Evolutionary conservation across 495 filamentous ascomycete genomes (phyloP).

Genomic region (Endocarpon pusillum): DNA sequence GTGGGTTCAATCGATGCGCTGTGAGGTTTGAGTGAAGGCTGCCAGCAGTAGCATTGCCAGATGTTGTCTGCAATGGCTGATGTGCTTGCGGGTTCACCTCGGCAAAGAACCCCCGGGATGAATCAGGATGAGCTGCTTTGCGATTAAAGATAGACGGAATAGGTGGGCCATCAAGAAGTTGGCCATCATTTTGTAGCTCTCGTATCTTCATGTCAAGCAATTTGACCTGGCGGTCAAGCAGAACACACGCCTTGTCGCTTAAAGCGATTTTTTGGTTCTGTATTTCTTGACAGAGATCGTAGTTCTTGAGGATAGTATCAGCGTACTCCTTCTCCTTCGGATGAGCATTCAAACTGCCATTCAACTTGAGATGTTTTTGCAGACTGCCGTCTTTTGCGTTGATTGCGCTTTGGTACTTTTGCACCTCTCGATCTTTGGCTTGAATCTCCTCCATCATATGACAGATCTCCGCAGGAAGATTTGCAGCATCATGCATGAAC

Average conservation of each 20-base stretch:
- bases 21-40: conserved; percentile 25
- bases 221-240: conserved; percentile 79
- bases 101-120: conserved; percentile 32
- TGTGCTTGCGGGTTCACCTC: conserved; percentile 23
- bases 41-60: conserved; percentile 30
- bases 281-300: conserved; percentile 50
- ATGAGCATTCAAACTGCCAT: conserved; percentile 66
- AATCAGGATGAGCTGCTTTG: conserved; percentile 37
- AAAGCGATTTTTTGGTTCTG: conserved; percentile 79
- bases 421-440: conserved; percentile 68
- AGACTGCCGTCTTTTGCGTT: conserved; percentile 62
- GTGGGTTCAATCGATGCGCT: conserved; percentile 5
- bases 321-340: conserved; percentile 69
- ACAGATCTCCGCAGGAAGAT: conserved; percentile 77
- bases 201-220: conserved; percentile 77
- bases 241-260: conserved; percentile 54
- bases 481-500: conserved; percentile 79
- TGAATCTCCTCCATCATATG: conserved; percentile 90
- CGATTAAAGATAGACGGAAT: conserved; percentile 63
- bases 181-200: conserved; percentile 58
- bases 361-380: conserved; percentile 76
- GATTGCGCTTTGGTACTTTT: conserved; percentile 56
- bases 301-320: conserved; percentile 53
- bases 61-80: conserved; percentile 22
- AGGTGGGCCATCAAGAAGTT: conserved; percentile 60